Evolutionary conservation across 805 yeast genomes (phyloP).

Genomic region (Wickerhamomyces chambardii): DNA sequence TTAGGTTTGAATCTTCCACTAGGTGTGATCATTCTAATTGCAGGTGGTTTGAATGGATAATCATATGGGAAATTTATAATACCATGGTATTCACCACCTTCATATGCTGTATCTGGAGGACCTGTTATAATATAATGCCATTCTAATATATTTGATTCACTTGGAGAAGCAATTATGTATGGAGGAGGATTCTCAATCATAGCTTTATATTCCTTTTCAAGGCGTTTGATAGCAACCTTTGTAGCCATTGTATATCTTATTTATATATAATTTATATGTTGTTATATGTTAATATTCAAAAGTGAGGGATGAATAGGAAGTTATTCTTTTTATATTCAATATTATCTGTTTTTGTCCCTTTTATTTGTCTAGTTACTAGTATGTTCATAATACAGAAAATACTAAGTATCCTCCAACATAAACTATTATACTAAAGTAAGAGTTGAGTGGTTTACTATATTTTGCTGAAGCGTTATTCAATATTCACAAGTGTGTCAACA

Average conservation of each 20-base stretch:
- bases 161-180: constrained; percentile 73
- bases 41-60: constrained; percentile 86
- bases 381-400: too few species aligned
- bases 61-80: constrained; percentile 70
- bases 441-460: too few species aligned
- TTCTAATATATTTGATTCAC: constrained; percentile 75
- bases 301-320: too few species aligned
- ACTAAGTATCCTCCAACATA: too few species aligned
- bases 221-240: constrained; percentile 32
- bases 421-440: too few species aligned
- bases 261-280: too few species aligned
- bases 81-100: constrained; percentile 83
- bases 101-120: constrained; percentile 83
- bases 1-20: constrained; percentile 77
- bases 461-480: too few species aligned
- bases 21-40: constrained; percentile 82
- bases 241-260: constrained; percentile 22
- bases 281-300: too few species aligned
- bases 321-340: too few species aligned
- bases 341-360: too few species aligned
- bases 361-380: too few species aligned
- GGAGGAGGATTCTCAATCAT: constrained; percentile 77
- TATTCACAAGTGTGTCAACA: too few species aligned
- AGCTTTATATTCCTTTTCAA: constrained; percentile 73
- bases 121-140: constrained; percentile 94